Evolutionary conservation across 1,284 basidiomycete genomes (phyloP).

Genomic region (Naganishia sp.): DNA sequence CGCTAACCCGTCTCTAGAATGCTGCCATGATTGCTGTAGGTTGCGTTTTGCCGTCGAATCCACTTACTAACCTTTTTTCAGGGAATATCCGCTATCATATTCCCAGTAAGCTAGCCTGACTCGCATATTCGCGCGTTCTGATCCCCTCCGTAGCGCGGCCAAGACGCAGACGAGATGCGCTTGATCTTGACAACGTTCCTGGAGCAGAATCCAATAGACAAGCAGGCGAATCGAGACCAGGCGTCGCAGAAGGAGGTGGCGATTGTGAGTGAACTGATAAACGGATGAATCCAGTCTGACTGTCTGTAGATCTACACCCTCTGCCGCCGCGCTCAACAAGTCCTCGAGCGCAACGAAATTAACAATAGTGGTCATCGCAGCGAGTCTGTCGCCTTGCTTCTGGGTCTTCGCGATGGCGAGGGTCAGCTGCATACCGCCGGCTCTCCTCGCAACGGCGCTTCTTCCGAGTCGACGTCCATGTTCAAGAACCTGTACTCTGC

Average conservation of each 20-base stretch:
- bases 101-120: constrained; percentile 40
- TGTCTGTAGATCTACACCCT: constrained; percentile 48
- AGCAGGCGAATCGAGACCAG: constrained; percentile 47
- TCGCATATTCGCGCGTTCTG: background rate
- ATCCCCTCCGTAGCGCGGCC: constrained; percentile 33
- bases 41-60: background rate
- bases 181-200: constrained; percentile 50
- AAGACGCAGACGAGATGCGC: constrained; percentile 46
- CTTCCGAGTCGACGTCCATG: constrained; percentile 19
- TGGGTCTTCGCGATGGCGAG: constrained; percentile 46
- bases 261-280: constrained; percentile 40
- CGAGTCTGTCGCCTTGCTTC: constrained; percentile 48
- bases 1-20: constrained; percentile 39
- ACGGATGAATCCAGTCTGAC: background rate
- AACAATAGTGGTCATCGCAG: constrained; percentile 44
- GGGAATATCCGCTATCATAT: constrained; percentile 53
- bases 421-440: background rate
- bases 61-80: constrained; percentile 1
- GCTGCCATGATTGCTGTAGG: constrained; percentile 53
- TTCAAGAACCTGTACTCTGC: constrained; percentile 27
- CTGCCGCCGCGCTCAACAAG: constrained; percentile 50
- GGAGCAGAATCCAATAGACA: constrained; percentile 50
- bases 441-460: constrained; percentile 5
- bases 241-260: constrained; percentile 54
- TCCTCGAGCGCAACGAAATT: constrained; percentile 47